Base-by-base conservation (phyloP, 768 basidiomycete genomes). In the Suillus sp. region DNA sequence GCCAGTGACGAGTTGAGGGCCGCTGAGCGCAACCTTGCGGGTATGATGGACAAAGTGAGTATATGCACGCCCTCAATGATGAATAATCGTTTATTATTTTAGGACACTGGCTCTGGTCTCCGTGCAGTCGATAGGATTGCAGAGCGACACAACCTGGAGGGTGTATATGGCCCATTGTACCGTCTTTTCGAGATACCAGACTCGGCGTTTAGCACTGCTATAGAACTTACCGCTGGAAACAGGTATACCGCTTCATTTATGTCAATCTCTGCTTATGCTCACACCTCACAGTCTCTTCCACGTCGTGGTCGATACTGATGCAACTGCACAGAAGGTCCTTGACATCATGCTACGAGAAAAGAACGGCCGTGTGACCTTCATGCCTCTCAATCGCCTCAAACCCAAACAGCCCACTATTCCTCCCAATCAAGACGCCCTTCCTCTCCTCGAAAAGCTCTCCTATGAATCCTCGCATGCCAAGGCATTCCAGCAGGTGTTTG, bases 401-500 rank as follows among this genome's bases (percentile, higher is more conserved):
- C 90, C 91, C 60, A 93, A 91, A 66, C 82, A 81, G 42, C 79
- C 81, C 1, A 80, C 84, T 0, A 79, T 86, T 22, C 89, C 89
- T 10, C 84, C 83, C 53, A 90, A 88, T 0, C 84, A 88, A 64
- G 90, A 93, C 65, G 89, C 90, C 0, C 88, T 92, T 60, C 92
- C 92, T 0, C 85, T 95, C 54, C 82, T 99, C 35, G 83, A 87
- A 65, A 95, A 95, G 73, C 84, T 99, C 61, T 81, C 82, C 2
- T 99, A 87, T 71, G 90, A 95, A 59, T 79, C 78, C 0, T 75
- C 72, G 22, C 90, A 88, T 70, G 80, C 83, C 53, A 91, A 91
- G 68, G 97, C 97, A 0, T 95, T 99, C 78, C 88, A 95, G 70
- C 97, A 99, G 72, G 96, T 99, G 13, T 99, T 99, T 67, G 95